Percentiles rank a stretch among this genome's conserved stretches.
Evolutionary conservation across 2,329 filamentous ascomycete genomes (phyloP).

Genomic region (Colletotrichum simmondsii): DNA sequence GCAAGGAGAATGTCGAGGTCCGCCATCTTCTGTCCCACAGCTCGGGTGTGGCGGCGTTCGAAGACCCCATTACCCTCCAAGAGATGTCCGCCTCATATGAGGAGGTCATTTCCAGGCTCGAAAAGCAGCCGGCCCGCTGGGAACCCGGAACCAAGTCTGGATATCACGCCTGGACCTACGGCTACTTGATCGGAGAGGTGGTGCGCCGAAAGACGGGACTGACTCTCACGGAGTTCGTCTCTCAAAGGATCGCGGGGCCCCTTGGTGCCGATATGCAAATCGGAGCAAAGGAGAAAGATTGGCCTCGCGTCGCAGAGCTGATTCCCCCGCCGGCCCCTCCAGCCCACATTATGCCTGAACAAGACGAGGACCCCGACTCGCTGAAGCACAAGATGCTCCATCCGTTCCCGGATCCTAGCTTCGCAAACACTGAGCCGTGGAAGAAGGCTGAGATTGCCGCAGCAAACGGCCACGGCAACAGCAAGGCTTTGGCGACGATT

Average conservation of each 20-base stretch:
- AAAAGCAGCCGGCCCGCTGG: conserved; percentile 55
- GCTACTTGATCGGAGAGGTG: conserved; percentile 55
- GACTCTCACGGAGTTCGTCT: conserved; percentile 52
- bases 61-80: conserved; percentile 42
- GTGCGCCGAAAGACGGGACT: conserved; percentile 53
- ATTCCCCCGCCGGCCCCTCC: conserved; percentile 40
- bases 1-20: conserved; percentile 51
- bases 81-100: conserved; percentile 46
- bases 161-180: conserved; percentile 53
- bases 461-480: conserved; percentile 57
- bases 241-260: conserved; percentile 49
- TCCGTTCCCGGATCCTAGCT: conserved; percentile 35
- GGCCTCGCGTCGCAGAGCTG: conserved; percentile 50
- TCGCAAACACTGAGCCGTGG: conserved; percentile 44
- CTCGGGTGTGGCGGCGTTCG: conserved; percentile 47
- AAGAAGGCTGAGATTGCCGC: conserved; percentile 53
- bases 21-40: conserved; percentile 54
- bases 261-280: conserved; percentile 58
- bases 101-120: conserved; percentile 46
- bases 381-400: conserved; percentile 41
- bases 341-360: not conserved
- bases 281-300: conserved; percentile 53
- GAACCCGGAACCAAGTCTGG: conserved; percentile 53
- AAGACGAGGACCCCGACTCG: conserved; percentile 38
- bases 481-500: conserved; percentile 52